These are phyloP conservation scores for Aquilaria yunnanensis DNA, from an alignment of 345 rosid genomes.

Conservation along the genomic window DNA sequence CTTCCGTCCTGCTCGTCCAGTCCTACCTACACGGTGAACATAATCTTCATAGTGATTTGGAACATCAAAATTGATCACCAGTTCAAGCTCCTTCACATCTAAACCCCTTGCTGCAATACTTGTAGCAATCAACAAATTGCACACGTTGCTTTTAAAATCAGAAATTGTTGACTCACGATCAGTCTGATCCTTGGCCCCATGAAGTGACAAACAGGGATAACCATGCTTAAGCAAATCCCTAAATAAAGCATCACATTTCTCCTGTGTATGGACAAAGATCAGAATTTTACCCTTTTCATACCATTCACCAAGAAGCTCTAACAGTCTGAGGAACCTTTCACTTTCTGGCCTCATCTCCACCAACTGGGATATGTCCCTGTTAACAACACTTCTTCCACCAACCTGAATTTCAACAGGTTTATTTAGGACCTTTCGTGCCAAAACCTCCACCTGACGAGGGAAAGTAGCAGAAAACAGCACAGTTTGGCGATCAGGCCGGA, in stretches of 20 bases:
- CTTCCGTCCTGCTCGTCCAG: slow-evolving; percentile 92
- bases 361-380: slow-evolving; percentile 82
- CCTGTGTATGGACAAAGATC: slow-evolving; percentile 85
- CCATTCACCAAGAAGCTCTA: slow-evolving; percentile 97
- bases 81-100: slow-evolving; percentile 95
- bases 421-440: slow-evolving; percentile 82
- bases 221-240: slow-evolving; percentile 71
- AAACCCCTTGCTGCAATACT: slow-evolving; percentile 97
- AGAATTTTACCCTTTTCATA: slow-evolving; percentile 88
- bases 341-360: slow-evolving; percentile 92
- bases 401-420: slow-evolving; percentile 91
- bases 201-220: slow-evolving; percentile 93
- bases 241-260: slow-evolving; percentile 83
- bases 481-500: slow-evolving; percentile 91
- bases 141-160: slow-evolving; percentile 88
- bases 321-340: slow-evolving; percentile 76
- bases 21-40: slow-evolving; percentile 97
- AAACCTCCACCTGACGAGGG: slow-evolving; percentile 92
- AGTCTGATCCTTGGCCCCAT: slow-evolving; percentile 94
- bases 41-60: slow-evolving; percentile 97
- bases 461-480: slow-evolving; percentile 95
- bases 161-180: slow-evolving; percentile 90
- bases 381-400: slow-evolving; percentile 98
- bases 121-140: slow-evolving; percentile 86
- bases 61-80: slow-evolving; percentile 81